Percentiles rank a stretch among this genome's conserved stretches.
Evolutionary conservation across 2,329 filamentous ascomycete genomes (phyloP).

Genomic region (Colletotrichum euphorbiae): DNA sequence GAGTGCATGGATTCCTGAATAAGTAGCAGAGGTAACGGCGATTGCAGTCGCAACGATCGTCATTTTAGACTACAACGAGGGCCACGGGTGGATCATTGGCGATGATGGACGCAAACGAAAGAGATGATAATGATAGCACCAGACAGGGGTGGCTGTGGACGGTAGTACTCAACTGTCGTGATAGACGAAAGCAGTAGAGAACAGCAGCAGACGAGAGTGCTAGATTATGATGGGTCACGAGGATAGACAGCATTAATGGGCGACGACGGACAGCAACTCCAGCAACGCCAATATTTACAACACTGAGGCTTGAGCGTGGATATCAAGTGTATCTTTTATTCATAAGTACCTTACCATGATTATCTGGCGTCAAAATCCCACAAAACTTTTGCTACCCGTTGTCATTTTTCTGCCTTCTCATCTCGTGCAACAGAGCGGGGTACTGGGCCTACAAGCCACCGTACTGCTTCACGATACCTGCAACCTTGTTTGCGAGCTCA

Average conservation of each 20-base stretch:
- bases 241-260: no score
- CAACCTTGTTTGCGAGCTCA: slow-evolving; percentile 87
- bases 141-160: not conserved
- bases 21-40: no score
- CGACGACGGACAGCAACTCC: not conserved
- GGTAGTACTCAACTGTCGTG: no score
- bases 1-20: no score
- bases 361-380: slow-evolving; percentile 19
- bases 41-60: no score
- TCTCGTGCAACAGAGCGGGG: not conserved
- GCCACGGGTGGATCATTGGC: not conserved
- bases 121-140: not conserved
- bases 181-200: no score
- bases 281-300: not conserved
- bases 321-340: slow-evolving; percentile 21
- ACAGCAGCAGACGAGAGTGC: no score
- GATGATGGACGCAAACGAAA: not conserved
- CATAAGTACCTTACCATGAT: no score
- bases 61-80: not conserved
- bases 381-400: slow-evolving; percentile 15
- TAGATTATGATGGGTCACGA: no score
- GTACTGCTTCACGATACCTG: slow-evolving; percentile 76
- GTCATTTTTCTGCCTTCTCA: not conserved
- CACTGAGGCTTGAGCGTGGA: not conserved
- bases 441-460: slow-evolving; percentile 46